These are phyloP conservation scores for Dothiorella sarmentorum DNA, from an alignment of 2,329 filamentous ascomycete genomes.

Conservation along the genomic window DNA sequence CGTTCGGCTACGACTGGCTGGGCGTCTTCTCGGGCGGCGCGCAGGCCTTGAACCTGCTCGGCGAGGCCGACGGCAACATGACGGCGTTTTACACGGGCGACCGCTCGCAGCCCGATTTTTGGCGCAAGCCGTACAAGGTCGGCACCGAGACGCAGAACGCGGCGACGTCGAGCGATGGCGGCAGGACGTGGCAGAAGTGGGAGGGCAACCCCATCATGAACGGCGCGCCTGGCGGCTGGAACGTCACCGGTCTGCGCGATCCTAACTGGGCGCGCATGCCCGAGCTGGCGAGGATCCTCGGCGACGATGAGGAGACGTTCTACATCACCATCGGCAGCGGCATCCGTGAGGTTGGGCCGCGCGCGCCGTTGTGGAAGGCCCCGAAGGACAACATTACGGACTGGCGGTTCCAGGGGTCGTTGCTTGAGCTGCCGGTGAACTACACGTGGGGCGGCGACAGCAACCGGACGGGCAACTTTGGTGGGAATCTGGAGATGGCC, in stretches of 20 bases:
- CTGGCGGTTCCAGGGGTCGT: conserved; percentile 46
- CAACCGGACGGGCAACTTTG: conserved; percentile 41
- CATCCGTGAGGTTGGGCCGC: conserved; percentile 46
- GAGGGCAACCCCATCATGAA: conserved; percentile 46
- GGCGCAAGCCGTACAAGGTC: conserved; percentile 42
- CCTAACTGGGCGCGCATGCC: conserved; percentile 39
- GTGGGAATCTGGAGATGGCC: conserved; percentile 43
- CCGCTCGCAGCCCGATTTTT: conserved; percentile 44
- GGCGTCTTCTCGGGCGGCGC: conserved; percentile 54
- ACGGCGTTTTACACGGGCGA: conserved; percentile 49
- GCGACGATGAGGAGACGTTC: conserved; percentile 42
- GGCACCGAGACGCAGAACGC: conserved; percentile 47
- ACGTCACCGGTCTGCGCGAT: conserved; percentile 42
- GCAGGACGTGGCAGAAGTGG: conserved; percentile 47
- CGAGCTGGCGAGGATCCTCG: conserved; percentile 43
- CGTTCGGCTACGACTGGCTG: conserved; percentile 47
- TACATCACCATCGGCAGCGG: conserved; percentile 47
- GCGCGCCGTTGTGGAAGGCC: conserved; percentile 47
- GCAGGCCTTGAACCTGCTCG: conserved; percentile 47
- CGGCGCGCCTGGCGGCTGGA: conserved; percentile 43
- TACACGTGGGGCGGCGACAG: not conserved
- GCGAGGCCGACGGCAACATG: conserved; percentile 46
- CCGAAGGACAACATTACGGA: conserved; percentile 43
- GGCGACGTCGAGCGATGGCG: conserved; percentile 45
- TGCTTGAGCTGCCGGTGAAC: conserved; percentile 28